These are phyloP conservation scores for Aspergillus japonicus DNA, from an alignment of 2,329 filamentous ascomycete species.

Conservation along the genomic window DNA sequence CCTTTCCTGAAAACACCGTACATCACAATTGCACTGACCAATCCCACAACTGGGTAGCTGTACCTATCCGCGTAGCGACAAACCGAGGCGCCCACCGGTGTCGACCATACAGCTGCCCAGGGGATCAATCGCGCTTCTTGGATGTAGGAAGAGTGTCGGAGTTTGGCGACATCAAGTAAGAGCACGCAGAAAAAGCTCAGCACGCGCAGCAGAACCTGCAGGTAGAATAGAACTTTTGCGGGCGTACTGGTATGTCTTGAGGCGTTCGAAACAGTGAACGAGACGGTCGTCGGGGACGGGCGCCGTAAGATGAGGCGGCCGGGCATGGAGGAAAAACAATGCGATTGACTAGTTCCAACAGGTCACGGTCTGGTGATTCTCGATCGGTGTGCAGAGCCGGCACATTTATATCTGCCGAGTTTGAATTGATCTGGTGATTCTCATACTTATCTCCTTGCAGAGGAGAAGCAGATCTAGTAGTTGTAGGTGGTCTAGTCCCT, in stretches of 20 bases:
- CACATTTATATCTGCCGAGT: not conserved
- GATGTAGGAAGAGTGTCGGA: constrained; percentile 30
- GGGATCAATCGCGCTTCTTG: constrained; percentile 26
- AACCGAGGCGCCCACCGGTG: constrained; percentile 30
- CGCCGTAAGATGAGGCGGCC: constrained; percentile 46
- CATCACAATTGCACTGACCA: constrained; percentile 39
- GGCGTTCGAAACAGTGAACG: constrained; percentile 85
- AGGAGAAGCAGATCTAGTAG: not conserved
- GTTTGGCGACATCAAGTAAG: constrained; percentile 35
- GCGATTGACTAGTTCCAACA: not conserved
- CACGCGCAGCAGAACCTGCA: constrained; percentile 48
- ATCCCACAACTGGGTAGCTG: constrained; percentile 44
- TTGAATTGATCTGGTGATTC: not conserved
- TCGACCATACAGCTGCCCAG: constrained; percentile 36
- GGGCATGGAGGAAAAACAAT: constrained; percentile 53
- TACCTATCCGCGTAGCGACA: constrained; percentile 39
- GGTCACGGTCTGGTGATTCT: not conserved
- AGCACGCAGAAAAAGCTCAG: constrained; percentile 45
- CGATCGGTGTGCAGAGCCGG: not conserved
- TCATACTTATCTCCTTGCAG: not conserved
- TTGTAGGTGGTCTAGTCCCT: constrained; percentile 7
- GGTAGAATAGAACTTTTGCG: constrained; percentile 45
- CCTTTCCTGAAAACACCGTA: constrained; percentile 49
- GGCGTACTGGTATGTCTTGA: constrained; percentile 52
- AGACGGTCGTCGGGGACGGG: constrained; percentile 84